A percentile compares a stretch with the other conserved stretches of the same genome.
These are phyloP conservation scores for Rhodamnia argentea DNA, from an alignment of 345 rosid species.

Conservation along the genomic window DNA sequence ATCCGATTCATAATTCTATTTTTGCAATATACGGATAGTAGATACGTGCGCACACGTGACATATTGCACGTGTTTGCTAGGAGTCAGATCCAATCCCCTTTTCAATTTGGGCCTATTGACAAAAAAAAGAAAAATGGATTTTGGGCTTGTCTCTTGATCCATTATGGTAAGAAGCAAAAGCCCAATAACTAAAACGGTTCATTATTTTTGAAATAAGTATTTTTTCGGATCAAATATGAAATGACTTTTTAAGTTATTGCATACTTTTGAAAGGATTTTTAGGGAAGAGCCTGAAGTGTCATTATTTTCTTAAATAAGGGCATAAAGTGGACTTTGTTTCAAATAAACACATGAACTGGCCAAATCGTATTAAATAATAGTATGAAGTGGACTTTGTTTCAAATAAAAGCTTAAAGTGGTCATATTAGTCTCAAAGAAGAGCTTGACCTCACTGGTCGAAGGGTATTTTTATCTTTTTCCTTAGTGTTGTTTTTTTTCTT, in stretches of 20 bases:
- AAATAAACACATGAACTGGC: too few species aligned
- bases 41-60: rapidly evolving
- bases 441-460: too few species aligned
- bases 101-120: not conserved
- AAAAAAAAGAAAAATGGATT: not conserved
- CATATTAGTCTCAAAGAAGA: too few species aligned
- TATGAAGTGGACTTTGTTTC: too few species aligned
- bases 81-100: not conserved
- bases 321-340: too few species aligned
- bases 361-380: too few species aligned
- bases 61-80: not conserved
- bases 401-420: too few species aligned
- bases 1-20: not conserved
- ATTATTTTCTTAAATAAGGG: too few species aligned
- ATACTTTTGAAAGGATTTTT: not conserved
- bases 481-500: too few species aligned
- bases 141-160: not conserved
- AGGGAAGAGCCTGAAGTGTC: too few species aligned
- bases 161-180: not conserved
- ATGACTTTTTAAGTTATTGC: not conserved
- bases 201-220: not conserved
- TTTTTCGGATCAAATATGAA: not conserved
- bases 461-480: too few species aligned
- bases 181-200: not conserved
- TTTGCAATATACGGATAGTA: not conserved